Conservation (phyloP, 176 grass and related monocot species). For the Oryza longistaminata region DNA sequence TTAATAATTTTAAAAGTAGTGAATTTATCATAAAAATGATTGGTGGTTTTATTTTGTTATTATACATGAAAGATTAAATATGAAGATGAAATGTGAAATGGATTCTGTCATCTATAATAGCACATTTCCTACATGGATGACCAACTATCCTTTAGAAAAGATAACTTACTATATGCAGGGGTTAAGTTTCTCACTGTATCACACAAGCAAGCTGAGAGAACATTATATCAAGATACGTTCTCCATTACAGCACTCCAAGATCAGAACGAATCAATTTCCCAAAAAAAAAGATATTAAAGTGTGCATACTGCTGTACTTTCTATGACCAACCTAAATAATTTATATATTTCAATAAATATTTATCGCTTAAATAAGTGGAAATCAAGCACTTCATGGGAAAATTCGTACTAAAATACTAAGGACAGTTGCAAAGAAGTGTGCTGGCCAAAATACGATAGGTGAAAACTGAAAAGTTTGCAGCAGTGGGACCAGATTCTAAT, state of each 20-base stretch:
- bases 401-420: background rate
- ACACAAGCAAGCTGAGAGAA: background rate
- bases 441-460: background rate
- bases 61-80: background rate
- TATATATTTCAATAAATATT: background rate
- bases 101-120: background rate
- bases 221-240: background rate
- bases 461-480: background rate
- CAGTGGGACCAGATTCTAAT: background rate
- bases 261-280: background rate
- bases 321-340: background rate
- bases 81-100: background rate
- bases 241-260: background rate
- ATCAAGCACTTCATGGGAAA: background rate
- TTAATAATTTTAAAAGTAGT: background rate
- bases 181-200: background rate
- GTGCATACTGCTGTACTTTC: background rate
- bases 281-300: background rate
- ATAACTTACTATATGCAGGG: background rate
- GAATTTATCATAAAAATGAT: slow-evolving; percentile 1
- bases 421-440: background rate
- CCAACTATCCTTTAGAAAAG: slow-evolving; percentile 1
- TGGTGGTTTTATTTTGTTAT: background rate
- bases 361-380: background rate
- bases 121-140: slow-evolving; percentile 3